Evolutionary conservation across 306 rosid species (phyloP).

Genomic region (Rosa rugosa): DNA sequence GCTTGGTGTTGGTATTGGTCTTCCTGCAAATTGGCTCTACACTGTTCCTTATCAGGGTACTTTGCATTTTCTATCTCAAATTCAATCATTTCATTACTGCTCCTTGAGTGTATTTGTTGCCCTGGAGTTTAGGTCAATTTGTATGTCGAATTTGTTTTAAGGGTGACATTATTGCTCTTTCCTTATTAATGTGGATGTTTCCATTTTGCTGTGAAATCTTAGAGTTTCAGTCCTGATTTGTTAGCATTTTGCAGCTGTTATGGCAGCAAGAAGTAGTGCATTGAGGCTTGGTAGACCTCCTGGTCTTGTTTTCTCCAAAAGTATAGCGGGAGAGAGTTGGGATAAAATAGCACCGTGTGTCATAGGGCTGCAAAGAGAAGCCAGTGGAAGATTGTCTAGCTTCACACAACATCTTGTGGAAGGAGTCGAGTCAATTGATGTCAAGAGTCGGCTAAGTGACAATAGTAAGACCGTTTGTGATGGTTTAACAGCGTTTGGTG

Average conservation of each 20-base stretch:
- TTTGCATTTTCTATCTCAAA: not conserved
- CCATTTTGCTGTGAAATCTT: conserved; percentile 4
- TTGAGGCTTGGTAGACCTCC: conserved; percentile 41
- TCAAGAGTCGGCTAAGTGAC: conserved; percentile 46
- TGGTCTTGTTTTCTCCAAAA: conserved; percentile 33
- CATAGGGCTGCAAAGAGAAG: conserved; percentile 60
- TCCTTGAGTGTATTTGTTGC: conserved; percentile 12
- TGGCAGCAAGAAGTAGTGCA: conserved; percentile 55
- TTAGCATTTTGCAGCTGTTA: conserved; percentile 42
- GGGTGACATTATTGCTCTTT: not conserved
- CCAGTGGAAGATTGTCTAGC: conserved; percentile 40
- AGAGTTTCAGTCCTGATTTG: conserved; percentile 8
- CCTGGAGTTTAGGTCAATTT: not conserved
- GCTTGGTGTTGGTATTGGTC: conserved; percentile 81
- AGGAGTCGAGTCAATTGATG: conserved; percentile 43
- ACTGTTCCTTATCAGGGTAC: conserved; percentile 64
- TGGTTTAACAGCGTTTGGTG: conserved; percentile 43
- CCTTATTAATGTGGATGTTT: conserved; percentile 16
- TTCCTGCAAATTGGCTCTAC: conserved; percentile 63
- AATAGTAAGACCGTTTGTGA: conserved; percentile 41
- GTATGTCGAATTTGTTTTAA: not conserved
- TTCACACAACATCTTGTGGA: conserved; percentile 46
- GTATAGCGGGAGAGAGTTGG: conserved; percentile 39
- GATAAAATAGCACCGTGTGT: conserved; percentile 41
- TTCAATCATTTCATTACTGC: not conserved